phyloP scores from a whole-genome alignment of 169 alveolate species.

The Theileria equi region DNA sequence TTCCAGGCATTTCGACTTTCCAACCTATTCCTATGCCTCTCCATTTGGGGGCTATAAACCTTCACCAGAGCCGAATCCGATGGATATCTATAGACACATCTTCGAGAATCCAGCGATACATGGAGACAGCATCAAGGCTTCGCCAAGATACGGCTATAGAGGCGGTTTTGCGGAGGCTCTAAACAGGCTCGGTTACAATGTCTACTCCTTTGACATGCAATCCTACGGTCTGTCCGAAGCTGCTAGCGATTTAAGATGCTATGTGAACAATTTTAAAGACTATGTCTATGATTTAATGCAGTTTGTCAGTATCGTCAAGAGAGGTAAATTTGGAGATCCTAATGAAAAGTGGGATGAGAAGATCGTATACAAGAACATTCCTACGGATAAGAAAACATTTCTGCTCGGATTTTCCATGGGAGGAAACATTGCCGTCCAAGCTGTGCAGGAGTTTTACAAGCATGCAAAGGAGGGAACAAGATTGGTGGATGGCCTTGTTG shows the following conservation, averaged over 20 bases:
- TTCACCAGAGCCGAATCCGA: too few species aligned
- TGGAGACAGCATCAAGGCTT: conserved; percentile 20
- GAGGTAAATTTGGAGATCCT: conserved; percentile 31
- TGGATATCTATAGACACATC: too few species aligned
- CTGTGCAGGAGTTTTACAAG: not conserved
- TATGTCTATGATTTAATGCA: conserved; percentile 60
- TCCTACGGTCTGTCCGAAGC: conserved; percentile 70
- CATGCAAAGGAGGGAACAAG: not conserved
- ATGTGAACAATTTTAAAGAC: conserved; percentile 39
- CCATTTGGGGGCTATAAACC: too few species aligned
- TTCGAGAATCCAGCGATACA: conserved; percentile 8
- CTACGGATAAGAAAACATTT: conserved; percentile 38
- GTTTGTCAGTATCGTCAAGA: conserved; percentile 50
- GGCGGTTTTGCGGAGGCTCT: conserved; percentile 62
- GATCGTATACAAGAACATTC: conserved; percentile 3
- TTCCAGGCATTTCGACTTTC: too few species aligned
- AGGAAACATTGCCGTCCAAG: conserved; percentile 57
- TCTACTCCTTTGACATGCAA: conserved; percentile 68
- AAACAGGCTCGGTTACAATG: conserved; percentile 59
- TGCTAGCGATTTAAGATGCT: conserved; percentile 15
- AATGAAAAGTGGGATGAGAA: conserved; percentile 9
- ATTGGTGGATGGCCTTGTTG: conserved; percentile 58
- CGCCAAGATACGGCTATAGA: conserved; percentile 26
- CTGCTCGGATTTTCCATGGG: conserved; percentile 75
- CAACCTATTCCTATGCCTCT: too few species aligned